phyloP scores from a whole-genome alignment of 306 rosid species.

The Sechiopsis laciniata region DNA sequence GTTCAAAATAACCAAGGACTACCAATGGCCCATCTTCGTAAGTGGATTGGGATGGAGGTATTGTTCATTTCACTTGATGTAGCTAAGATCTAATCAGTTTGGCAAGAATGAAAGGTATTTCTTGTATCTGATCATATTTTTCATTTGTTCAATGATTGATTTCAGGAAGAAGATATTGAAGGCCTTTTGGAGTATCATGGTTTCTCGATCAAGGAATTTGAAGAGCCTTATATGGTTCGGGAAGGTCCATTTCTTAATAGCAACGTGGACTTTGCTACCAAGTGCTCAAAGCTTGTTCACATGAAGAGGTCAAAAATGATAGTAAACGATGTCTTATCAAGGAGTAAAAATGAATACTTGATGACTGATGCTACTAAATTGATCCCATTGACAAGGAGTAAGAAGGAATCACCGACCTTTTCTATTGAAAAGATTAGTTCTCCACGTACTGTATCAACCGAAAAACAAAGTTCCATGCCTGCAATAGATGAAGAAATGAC shows the following conservation, averaged over 20 bases:
- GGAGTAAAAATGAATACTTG: conserved; percentile 30
- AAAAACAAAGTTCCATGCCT: conserved; percentile 17
- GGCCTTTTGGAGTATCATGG: conserved; percentile 77
- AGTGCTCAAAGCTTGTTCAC: conserved; percentile 74
- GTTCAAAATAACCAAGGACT: conserved; percentile 87
- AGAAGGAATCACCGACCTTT: conserved; percentile 35
- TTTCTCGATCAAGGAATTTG: conserved; percentile 55
- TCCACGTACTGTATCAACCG: conserved; percentile 12
- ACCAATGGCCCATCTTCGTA: conserved; percentile 62
- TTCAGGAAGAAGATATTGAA: conserved; percentile 78
- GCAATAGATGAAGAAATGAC: conserved; percentile 51
- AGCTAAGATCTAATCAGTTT: conserved; percentile 19
- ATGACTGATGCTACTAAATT: conserved; percentile 35
- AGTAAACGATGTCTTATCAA: conserved; percentile 46
- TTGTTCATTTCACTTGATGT: conserved; percentile 26
- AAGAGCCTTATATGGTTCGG: conserved; percentile 78
- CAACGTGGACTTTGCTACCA: conserved; percentile 70
- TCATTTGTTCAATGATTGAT: conserved; percentile 7
- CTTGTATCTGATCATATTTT: neutral
- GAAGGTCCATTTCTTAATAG: conserved; percentile 75
- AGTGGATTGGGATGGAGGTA: conserved; percentile 98
- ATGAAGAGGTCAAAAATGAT: conserved; percentile 61
- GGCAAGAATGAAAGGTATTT: neutral
- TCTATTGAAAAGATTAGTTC: conserved; percentile 36
- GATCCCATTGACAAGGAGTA: conserved; percentile 4